These are phyloP conservation scores for Aspergillus pseudotamarii DNA, from an alignment of 2,329 filamentous ascomycete species.

Conservation along the genomic window DNA sequence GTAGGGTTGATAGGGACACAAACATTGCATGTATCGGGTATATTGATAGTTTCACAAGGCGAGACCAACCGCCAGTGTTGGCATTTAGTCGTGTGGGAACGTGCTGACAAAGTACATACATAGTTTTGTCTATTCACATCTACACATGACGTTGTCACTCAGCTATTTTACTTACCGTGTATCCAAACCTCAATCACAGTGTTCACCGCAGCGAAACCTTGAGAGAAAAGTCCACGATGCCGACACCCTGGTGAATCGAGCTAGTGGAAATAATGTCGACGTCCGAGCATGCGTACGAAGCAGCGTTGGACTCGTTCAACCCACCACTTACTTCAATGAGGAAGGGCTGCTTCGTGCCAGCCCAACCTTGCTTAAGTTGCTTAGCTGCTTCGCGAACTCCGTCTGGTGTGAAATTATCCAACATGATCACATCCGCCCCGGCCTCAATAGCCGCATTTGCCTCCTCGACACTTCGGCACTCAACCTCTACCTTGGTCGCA, in stretches of 20 bases:
- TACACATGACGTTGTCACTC: conserved; percentile 7
- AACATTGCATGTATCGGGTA: neutral
- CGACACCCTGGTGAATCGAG: conserved; percentile 92
- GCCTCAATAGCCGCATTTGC: conserved; percentile 89
- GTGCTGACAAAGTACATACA: conserved; percentile 1
- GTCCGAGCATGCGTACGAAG: conserved; percentile 71
- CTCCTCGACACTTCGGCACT: conserved; percentile 84
- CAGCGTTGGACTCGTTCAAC: conserved; percentile 80
- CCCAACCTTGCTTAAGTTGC: conserved; percentile 79
- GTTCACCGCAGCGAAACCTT: conserved; percentile 66
- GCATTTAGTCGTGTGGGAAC: neutral
- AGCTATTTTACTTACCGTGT: neutral
- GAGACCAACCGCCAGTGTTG: neutral
- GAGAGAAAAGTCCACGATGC: conserved; percentile 92
- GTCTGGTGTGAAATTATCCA: conserved; percentile 89
- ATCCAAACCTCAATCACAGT: neutral
- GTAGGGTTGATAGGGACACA: neutral
- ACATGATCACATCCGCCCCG: conserved; percentile 93
- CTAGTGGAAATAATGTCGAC: conserved; percentile 96
- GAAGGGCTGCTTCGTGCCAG: conserved; percentile 68
- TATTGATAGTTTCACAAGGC: too few species aligned
- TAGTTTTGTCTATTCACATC: conserved; percentile 12
- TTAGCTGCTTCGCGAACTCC: conserved; percentile 74
- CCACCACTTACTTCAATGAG: conserved; percentile 93
- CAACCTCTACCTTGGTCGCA: conserved; percentile 91